phyloP scores from a whole-genome alignment of 2,329 filamentous ascomycete genomes.

The Alternaria triticina region DNA sequence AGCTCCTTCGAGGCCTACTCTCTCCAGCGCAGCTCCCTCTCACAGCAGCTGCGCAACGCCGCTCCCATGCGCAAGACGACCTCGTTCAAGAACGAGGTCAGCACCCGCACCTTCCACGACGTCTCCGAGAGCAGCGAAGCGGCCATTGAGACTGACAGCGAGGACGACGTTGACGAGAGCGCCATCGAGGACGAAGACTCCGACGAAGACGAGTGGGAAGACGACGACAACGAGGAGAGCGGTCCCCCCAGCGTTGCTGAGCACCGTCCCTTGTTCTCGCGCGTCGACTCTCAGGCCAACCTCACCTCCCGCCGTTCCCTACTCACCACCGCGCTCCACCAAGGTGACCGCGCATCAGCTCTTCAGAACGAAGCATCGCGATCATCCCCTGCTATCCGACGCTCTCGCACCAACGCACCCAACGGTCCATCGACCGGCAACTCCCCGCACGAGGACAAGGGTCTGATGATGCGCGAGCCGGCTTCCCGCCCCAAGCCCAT shows the following conservation, averaged over 20 bases:
- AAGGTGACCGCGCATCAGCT: slow-evolving; percentile 73
- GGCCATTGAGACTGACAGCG: slow-evolving; percentile 65
- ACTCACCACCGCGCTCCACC: slow-evolving; percentile 86
- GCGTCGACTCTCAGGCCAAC: slow-evolving; percentile 86
- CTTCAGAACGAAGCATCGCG: slow-evolving; percentile 70
- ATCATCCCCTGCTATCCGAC: slow-evolving; percentile 61
- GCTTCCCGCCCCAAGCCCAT: slow-evolving; percentile 82
- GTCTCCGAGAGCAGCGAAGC: slow-evolving; percentile 63
- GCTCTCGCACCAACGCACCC: slow-evolving; percentile 70
- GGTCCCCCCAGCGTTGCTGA: slow-evolving; percentile 84
- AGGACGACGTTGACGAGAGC: slow-evolving; percentile 65
- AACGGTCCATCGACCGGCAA: slow-evolving; percentile 70
- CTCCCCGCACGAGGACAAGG: slow-evolving; percentile 59
- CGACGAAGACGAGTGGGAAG: slow-evolving; percentile 60
- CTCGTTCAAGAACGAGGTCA: slow-evolving; percentile 80
- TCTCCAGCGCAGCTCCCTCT: slow-evolving; percentile 61
- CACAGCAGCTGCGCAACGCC: slow-evolving; percentile 59
- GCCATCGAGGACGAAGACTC: slow-evolving; percentile 67
- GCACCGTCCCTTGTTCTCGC: slow-evolving; percentile 76
- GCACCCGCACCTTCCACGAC: slow-evolving; percentile 69
- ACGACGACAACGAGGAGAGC: slow-evolving; percentile 75
- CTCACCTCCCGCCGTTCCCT: slow-evolving; percentile 85
- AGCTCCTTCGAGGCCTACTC: slow-evolving; percentile 70
- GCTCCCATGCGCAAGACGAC: slow-evolving; percentile 72
- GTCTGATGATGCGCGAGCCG: slow-evolving; percentile 65